Evolutionary conservation across 768 basidiomycete genomes (phyloP), one percentile per base, ranked within the genome.

Genomic region (Phylloporus sp.): DNA sequence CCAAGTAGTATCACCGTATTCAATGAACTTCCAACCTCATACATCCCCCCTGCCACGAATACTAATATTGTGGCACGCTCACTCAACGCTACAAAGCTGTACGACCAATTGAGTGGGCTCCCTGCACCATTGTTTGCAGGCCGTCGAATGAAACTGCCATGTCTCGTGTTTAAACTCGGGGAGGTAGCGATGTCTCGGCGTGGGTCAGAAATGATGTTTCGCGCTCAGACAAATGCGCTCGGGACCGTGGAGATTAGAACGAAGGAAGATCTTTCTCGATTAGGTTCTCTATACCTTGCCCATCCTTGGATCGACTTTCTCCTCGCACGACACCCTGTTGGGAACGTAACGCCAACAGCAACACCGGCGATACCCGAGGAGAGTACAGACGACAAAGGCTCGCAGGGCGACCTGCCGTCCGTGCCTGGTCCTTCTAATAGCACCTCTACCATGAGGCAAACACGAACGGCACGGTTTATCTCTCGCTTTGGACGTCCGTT

Each of bases 221-320:
- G 39, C n/a, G 42, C 49, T 8, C 34, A 7, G 28, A 20, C 47
- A 8, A 11, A 5, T 4, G 50, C 31, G 0, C 53, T 59, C 12
- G 40, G 57, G 2, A 11, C 22, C 10, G 53, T 59, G 10, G 42
- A 55, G 26, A 59, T 60, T 6, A 28, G 6, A 27, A 53, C 50
- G 5, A 39, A 5, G 2, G 49, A 59, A 7, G 50, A 57, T 22
- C 32, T 59, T 4, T 36, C 59, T 15, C 36, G 12, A 13, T 10
- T 47, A 1, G 29, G 35, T 5, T 34, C 32, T 34, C n/a, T 58
- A 1, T 27, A 9, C 5, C 38, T 58, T 5, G 31, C 53, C 13
- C 51, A 58, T n/a, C 57, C 57, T 2, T 58, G 57, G 55, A 57
- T 58, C 1, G 45, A 45, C 24, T 52, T 45, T 12, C 52, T 58